Percentiles rank a stretch among this genome's conserved stretches.
These are phyloP conservation scores for Cyberlindnera nakhonratchasimensis DNA, from an alignment of 805 yeast species.

Conservation along the genomic window DNA sequence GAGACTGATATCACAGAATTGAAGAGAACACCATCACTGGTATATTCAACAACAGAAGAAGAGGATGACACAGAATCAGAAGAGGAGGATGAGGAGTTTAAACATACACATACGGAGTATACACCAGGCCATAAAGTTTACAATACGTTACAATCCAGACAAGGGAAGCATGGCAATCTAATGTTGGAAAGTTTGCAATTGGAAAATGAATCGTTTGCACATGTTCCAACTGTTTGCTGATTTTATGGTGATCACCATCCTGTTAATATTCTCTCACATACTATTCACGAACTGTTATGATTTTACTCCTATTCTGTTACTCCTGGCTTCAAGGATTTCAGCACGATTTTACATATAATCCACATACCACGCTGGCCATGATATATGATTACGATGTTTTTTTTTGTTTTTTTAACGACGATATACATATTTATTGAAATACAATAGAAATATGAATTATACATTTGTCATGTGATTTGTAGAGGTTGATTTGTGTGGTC, in stretches of 20 bases:
- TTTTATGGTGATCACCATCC: neutral
- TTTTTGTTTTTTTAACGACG: neutral
- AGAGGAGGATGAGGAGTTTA: slow-evolving; percentile 2
- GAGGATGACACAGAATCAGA: slow-evolving; percentile 16
- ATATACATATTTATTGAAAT: neutral
- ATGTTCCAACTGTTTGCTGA: neutral
- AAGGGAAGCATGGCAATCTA: neutral
- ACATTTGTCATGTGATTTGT: too few relatives aligned
- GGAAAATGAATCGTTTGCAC: neutral
- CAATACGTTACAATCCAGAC: neutral
- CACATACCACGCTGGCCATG: slow-evolving; percentile 4
- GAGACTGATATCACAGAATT: slow-evolving; percentile 24
- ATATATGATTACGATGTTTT: neutral
- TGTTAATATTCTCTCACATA: neutral
- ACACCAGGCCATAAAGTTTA: neutral
- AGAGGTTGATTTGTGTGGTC: too few relatives aligned
- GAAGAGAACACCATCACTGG: slow-evolving; percentile 17
- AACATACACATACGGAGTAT: slow-evolving; percentile 1
- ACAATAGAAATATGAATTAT: too few relatives aligned
- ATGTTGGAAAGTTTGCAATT: neutral
- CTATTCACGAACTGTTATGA: neutral
- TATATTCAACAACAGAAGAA: slow-evolving; percentile 16
- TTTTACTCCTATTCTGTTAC: too few relatives aligned
- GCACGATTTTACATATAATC: neutral
- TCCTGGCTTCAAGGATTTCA: too few relatives aligned